A percentile compares a stretch with the other conserved stretches of the same genome.
phyloP scores from a whole-genome alignment of 495 filamentous ascomycete species.

The Daldinia concentrica region DNA sequence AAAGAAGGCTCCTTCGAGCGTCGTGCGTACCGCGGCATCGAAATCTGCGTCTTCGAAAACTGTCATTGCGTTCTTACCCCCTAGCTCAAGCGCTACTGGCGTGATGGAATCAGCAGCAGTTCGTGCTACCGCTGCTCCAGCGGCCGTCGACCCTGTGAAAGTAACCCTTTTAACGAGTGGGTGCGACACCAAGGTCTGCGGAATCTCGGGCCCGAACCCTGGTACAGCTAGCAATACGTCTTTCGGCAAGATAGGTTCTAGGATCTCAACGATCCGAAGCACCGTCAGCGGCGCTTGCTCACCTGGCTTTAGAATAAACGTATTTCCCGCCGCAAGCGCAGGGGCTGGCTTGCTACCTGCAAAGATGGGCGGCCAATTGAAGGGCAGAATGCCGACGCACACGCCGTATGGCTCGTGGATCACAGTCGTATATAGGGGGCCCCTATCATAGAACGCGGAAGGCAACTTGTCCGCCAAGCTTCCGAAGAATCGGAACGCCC shows the following conservation, averaged over 20 bases:
- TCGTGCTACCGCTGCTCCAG: slow-evolving; percentile 14
- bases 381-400: slow-evolving; percentile 18
- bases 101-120: slow-evolving; percentile 16
- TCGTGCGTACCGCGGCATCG: slow-evolving; percentile 14
- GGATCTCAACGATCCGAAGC: slow-evolving; percentile 23
- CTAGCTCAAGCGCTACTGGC: slow-evolving; percentile 23
- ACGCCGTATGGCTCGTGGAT: slow-evolving; percentile 23
- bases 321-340: slow-evolving; percentile 5
- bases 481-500: slow-evolving; percentile 7
- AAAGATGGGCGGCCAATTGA: slow-evolving; percentile 20
- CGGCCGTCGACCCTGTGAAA: slow-evolving; percentile 65
- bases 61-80: slow-evolving; percentile 17
- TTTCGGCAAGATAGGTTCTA: slow-evolving; percentile 13
- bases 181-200: slow-evolving; percentile 68
- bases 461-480: slow-evolving; percentile 9
- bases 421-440: slow-evolving; percentile 15
- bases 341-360: slow-evolving; percentile 7
- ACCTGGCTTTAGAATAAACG: slow-evolving; percentile 4
- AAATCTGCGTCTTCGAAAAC: slow-evolving; percentile 24
- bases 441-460: slow-evolving; percentile 22
- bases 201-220: slow-evolving; percentile 55
- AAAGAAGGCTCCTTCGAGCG: slow-evolving; percentile 25
- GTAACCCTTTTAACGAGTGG: slow-evolving; percentile 71
- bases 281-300: slow-evolving; percentile 11
- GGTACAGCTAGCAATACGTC: slow-evolving; percentile 18